phyloP scores from a whole-genome alignment of 768 basidiomycete species.

The Daedaleopsis sinensis region DNA sequence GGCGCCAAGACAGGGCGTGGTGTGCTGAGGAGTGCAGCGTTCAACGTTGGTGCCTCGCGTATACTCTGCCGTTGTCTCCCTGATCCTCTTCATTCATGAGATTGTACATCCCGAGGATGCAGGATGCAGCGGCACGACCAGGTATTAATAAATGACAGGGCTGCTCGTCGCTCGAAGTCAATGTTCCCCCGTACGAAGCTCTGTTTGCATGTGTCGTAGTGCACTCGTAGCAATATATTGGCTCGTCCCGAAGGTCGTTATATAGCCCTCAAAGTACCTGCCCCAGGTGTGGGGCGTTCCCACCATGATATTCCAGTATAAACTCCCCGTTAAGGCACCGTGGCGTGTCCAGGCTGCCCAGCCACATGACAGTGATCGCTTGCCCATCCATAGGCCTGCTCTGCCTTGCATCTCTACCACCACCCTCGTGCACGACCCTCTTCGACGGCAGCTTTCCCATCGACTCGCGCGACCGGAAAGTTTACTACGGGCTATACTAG shows the following conservation, averaged over 20 bases:
- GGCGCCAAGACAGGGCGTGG: too few species aligned
- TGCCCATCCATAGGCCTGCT: not conserved
- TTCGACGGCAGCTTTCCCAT: not conserved
- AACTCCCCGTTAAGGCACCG: not conserved
- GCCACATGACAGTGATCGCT: not conserved
- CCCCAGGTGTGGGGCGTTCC: not conserved
- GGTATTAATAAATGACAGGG: too few species aligned
- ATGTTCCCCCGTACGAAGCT: too few species aligned
- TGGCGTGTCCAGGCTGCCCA: not conserved
- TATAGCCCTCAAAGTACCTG: not conserved
- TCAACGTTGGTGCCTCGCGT: too few species aligned
- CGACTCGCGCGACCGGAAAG: not conserved
- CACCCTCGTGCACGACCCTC: not conserved
- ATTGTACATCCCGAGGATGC: too few species aligned
- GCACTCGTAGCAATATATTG: not conserved
- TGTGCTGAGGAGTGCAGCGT: too few species aligned
- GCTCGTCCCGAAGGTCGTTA: not conserved
- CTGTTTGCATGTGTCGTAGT: not conserved
- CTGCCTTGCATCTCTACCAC: not conserved
- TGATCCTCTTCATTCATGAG: too few species aligned
- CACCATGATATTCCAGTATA: not conserved
- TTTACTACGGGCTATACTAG: constrained; percentile 1
- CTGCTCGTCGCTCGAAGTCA: too few species aligned
- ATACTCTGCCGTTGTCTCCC: too few species aligned
- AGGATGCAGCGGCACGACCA: too few species aligned